A percentile compares a stretch with the other conserved stretches of the same genome.
These are phyloP conservation scores for Cyclanthera cordifolia DNA, from an alignment of 306 rosid species.

Conservation along the genomic window DNA sequence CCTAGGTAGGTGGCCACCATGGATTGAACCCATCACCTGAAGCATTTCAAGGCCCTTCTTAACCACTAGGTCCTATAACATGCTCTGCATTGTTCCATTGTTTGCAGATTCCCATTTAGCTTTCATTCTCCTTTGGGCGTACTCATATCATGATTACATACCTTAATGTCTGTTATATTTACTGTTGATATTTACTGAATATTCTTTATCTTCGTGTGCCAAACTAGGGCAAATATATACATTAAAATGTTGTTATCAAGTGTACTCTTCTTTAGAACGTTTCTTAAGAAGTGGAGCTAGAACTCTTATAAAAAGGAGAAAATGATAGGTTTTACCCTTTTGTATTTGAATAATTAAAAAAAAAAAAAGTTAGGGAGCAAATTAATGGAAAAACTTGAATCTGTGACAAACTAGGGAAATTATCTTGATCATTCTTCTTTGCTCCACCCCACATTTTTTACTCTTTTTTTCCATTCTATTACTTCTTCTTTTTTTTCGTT, in stretches of 20 bases:
- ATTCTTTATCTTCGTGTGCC: not conserved
- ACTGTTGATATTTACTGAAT: not conserved
- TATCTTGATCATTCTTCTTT: not conserved
- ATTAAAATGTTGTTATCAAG: not conserved
- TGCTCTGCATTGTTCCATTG: not conserved
- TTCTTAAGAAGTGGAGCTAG: not conserved
- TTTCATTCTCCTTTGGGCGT: not conserved
- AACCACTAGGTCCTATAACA: no score
- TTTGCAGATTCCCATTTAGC: not conserved
- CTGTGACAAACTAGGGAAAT: not conserved
- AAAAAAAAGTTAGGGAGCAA: not conserved
- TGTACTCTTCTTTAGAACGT: not conserved
- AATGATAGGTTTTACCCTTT: not conserved
- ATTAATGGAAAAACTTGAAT: not conserved
- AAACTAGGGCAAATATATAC: not conserved
- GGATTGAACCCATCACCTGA: no score
- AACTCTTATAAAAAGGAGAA: not conserved
- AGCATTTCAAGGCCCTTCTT: no score
- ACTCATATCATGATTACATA: not conserved
- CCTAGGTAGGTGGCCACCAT: no score
- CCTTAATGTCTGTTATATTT: not conserved
- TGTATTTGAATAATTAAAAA: not conserved
- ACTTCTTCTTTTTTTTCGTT: no score
- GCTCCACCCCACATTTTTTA: not conserved
- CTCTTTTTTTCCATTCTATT: not conserved